Evolutionary conservation across 73 alveolate genomes (phyloP), one percentile per base, ranked within the genome.

Genomic region (Paramecium pentaurelia): DNA sequence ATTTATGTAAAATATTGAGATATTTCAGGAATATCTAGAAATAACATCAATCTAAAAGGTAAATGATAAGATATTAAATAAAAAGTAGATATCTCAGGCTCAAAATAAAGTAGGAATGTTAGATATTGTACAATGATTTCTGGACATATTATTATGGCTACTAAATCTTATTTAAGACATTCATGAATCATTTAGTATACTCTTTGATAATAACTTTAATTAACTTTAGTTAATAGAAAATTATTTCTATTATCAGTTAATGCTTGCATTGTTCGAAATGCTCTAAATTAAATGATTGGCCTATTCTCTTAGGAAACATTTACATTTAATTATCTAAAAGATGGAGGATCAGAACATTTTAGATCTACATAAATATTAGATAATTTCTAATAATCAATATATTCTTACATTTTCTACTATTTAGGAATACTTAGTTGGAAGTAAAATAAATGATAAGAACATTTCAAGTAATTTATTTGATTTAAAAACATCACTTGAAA

Each of bases 21-120:
- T 20, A 80, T 64, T 42, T 34, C 91, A 25, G 91, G 75, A 10
- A 80, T 80, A 38, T 80, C 91, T 3, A 45, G 16, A 47, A 20
- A 80, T 14, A 80, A 16, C 91, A 80, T 45, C n/a, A 80, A 80
- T 45, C 91, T 80, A 28, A 80, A 80, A 8, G 91, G 91, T 40
- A 80, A 27, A 47, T 80, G 49, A 64, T 80, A 80, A 18, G 32
- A 80, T n/a, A 80, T 34, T 32, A 80, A 27, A 25, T 38, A 80
- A 25, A 32, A 80, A 18, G 58, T 64, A 27, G 91, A 42, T 14
- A 80, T 47, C n/a, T 80, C 42, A 8, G 77, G 47, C 18, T 80
- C 91, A 1, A 6, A 25, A 47, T 80, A 80, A 44, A 80, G 91
- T 25, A 80, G 51, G 51, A 80, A 80, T 45, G 71, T 22, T 7